Conservation (phyloP, 192 early-diverging fungal species). For the Gigaspora rosea region DNA sequence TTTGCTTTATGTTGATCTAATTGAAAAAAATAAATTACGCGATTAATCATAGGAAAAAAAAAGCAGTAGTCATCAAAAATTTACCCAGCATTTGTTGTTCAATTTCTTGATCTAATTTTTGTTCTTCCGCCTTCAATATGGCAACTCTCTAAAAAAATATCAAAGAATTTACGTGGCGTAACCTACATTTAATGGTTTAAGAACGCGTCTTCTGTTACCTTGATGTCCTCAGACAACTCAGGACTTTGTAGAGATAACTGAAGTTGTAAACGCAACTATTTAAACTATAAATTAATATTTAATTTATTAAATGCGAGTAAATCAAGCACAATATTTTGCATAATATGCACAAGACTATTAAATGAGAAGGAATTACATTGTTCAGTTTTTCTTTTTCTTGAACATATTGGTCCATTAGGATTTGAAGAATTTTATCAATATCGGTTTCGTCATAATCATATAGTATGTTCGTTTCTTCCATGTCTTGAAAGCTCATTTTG, state of each 20-base stretch:
- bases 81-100: neutral
- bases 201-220: neutral
- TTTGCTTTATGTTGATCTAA: neutral
- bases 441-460: neutral
- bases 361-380: neutral
- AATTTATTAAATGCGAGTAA: neutral
- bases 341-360: neutral
- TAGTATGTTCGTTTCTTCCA: neutral
- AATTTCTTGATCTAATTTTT: constrained; percentile 12
- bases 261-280: too few relatives aligned
- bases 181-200: neutral
- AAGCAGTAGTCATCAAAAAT: neutral
- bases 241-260: too few relatives aligned
- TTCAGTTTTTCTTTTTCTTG: constrained; percentile 1
- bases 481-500: too few relatives aligned
- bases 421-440: neutral
- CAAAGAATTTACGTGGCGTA: neutral
- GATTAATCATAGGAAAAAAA: neutral
- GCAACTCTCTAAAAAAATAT: neutral
- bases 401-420: neutral
- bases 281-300: too few relatives aligned
- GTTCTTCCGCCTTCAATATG: constrained; percentile 15
- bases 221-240: neutral
- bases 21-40: neutral
- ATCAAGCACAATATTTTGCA: neutral